Base-by-base conservation (phyloP, 176 grass and related monocot species). In the Rhynchospora breviuscula region DNA sequence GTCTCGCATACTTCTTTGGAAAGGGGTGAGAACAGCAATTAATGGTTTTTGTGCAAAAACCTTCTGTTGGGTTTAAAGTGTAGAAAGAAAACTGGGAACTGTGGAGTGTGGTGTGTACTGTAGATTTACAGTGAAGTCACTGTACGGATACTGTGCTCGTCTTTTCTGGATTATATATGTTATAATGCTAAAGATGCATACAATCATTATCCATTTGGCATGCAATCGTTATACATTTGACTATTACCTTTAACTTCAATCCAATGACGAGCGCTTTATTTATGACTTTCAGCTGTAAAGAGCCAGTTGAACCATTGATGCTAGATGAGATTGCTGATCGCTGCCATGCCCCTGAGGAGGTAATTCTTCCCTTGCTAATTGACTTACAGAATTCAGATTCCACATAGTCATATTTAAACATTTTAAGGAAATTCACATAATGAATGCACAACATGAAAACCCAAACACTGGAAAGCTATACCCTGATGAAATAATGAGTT, bases 251-350 rank as follows among this genome's bases (percentile, higher is more conserved):
- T 2, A n/a, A 70, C 67, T 25, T 40, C 14, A 63, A 75, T 26
- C 54, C 79, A 48, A 81, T 88, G 73, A 75, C 49, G 43, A 31
- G 48, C 14, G 48, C 43, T 49, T 67, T 33, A 35, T 88, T 89
- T 19, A 68, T 86, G 4, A 87, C 52, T 93, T 86, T 61, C 89
- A 99, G 97, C 77, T 99, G 93, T 85, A 90, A 99, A 87, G 80
- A 99, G 43, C 97, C 97, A 77, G 67, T 79, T 31, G 93, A 99
- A 63, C 88, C 93, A 44, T 90, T 99, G 90, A 90, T 91, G 2
- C 48, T 99, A 59, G 89, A 90, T 65, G 88, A 96, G 89, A 99
- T 99, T 44, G 91, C 97, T 13, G 93, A 99, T 66, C 91, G 93
- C 12, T 99, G 97, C 47, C 93, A 96, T 87, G 84, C 82, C 59